A percentile compares a stretch with the other conserved stretches of the same genome.
phyloP scores from a whole-genome alignment of 2,329 filamentous ascomycete species.

The Colletotrichum tamarilloi region DNA sequence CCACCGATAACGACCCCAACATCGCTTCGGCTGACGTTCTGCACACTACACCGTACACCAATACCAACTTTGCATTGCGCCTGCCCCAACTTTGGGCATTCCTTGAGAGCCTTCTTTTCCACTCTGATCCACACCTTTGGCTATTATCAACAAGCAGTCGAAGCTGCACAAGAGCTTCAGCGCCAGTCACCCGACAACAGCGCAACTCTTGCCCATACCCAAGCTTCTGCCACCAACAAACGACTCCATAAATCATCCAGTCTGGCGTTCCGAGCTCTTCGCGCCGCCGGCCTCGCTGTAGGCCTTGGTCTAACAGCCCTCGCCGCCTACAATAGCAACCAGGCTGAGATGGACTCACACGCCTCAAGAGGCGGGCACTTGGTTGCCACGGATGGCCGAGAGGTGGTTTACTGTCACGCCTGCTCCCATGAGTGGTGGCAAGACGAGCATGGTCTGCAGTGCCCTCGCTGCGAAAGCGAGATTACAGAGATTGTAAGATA shows the following conservation, averaged over 20 bases:
- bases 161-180: not conserved
- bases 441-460: slow-evolving; percentile 74
- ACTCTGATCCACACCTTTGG: too few relatives aligned
- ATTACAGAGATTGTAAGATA: slow-evolving; percentile 85
- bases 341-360: slow-evolving; percentile 54
- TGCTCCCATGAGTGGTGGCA: slow-evolving; percentile 86
- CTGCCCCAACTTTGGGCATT: not conserved
- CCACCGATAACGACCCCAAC: slow-evolving; percentile 24
- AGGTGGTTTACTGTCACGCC: slow-evolving; percentile 87
- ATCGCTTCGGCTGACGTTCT: slow-evolving; percentile 23
- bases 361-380: slow-evolving; percentile 51
- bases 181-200: not conserved
- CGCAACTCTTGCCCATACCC: not conserved
- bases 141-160: not conserved
- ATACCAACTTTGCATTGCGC: not conserved
- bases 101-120: not conserved
- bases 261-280: slow-evolving; percentile 67
- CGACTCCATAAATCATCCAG: slow-evolving; percentile 45
- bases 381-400: slow-evolving; percentile 63
- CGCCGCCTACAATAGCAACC: slow-evolving; percentile 62
- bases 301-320: slow-evolving; percentile 70
- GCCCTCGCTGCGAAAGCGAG: slow-evolving; percentile 82
- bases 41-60: slow-evolving; percentile 16
- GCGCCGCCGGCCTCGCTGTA: slow-evolving; percentile 65
- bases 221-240: not conserved